Evolutionary conservation across 768 basidiomycete genomes (phyloP).

Genomic region (Epithele typhae): DNA sequence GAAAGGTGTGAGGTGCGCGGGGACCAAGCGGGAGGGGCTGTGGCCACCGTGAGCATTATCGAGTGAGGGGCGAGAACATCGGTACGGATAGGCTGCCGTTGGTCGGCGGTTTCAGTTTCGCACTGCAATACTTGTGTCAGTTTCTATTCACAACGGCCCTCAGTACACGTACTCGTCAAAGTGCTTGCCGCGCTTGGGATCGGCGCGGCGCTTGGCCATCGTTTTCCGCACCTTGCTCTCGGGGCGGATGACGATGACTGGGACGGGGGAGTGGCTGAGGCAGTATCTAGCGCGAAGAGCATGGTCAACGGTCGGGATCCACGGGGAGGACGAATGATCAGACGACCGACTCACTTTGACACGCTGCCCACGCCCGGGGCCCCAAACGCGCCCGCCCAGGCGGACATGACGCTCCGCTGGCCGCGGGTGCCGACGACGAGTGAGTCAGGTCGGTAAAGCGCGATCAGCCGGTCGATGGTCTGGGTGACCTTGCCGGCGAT

Average conservation of each 20-base stretch:
- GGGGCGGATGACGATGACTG: conserved; percentile 92
- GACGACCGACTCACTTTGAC: conserved; percentile 34
- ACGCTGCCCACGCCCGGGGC: conserved; percentile 60
- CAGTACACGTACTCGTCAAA: conserved; percentile 56
- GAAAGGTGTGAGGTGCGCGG: too few species aligned
- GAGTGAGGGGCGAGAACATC: conserved; percentile 19
- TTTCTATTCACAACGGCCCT: too few species aligned
- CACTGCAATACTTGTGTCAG: too few species aligned
- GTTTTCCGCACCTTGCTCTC: conserved; percentile 84
- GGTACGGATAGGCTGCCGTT: conserved; percentile 21
- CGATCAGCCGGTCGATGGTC: conserved; percentile 88
- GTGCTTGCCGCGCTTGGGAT: conserved; percentile 84
- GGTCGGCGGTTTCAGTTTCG: background rate
- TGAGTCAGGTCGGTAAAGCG: conserved; percentile 87
- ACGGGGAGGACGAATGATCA: background rate
- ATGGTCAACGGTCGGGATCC: background rate
- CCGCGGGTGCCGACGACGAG: conserved; percentile 92
- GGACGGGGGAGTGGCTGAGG: conserved; percentile 89
- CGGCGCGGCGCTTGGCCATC: conserved; percentile 78
- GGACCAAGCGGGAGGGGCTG: too few species aligned
- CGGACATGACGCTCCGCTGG: conserved; percentile 48
- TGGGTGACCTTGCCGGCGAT: conserved; percentile 88
- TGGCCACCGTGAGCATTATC: too few species aligned
- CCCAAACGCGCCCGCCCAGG: conserved; percentile 47
- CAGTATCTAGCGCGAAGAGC: conserved; percentile 52